phyloP scores from a whole-genome alignment of 768 basidiomycete species.

The Kwoniella pini region DNA sequence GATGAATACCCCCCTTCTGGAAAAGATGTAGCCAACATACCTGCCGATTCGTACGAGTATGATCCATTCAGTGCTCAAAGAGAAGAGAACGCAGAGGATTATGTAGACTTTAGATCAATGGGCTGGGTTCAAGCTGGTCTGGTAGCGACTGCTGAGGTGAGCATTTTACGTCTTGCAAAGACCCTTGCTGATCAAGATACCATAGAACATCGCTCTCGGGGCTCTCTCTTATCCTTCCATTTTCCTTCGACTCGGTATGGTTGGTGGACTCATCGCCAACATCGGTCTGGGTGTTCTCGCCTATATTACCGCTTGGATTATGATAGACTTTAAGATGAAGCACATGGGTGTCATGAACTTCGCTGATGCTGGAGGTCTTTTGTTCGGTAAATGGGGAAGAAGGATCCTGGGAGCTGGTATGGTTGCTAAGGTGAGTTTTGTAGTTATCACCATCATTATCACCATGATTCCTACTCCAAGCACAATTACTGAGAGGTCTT shows the following conservation, averaged over 20 bases:
- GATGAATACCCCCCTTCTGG: neutral
- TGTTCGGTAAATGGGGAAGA: constrained; percentile 33
- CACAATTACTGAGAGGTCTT: neutral
- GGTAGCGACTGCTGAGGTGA: constrained; percentile 38
- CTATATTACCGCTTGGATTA: constrained; percentile 36
- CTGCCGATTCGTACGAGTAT: constrained; percentile 6
- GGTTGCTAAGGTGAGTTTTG: constrained; percentile 29
- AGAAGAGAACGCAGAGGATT: constrained; percentile 27
- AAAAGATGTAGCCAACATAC: constrained; percentile 11
- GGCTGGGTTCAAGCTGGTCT: constrained; percentile 41
- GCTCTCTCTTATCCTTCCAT: constrained; percentile 38
- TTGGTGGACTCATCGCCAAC: constrained; percentile 35
- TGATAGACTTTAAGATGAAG: constrained; percentile 41
- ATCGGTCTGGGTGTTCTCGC: constrained; percentile 29
- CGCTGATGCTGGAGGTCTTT: constrained; percentile 32
- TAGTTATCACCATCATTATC: too few relatives aligned
- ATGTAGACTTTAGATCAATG: constrained; percentile 37
- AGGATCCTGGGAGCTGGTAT: constrained; percentile 29
- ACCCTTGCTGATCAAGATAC: neutral
- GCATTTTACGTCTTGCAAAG: neutral
- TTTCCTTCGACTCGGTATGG: constrained; percentile 37
- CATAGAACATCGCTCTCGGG: constrained; percentile 35
- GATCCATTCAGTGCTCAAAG: constrained; percentile 19
- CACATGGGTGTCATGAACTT: constrained; percentile 37
- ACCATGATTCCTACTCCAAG: neutral